Evolutionary conservation across 2,329 filamentous ascomycete species (phyloP), one percentile per base, ranked within the genome.

Genomic region (Cytospora piceicola): DNA sequence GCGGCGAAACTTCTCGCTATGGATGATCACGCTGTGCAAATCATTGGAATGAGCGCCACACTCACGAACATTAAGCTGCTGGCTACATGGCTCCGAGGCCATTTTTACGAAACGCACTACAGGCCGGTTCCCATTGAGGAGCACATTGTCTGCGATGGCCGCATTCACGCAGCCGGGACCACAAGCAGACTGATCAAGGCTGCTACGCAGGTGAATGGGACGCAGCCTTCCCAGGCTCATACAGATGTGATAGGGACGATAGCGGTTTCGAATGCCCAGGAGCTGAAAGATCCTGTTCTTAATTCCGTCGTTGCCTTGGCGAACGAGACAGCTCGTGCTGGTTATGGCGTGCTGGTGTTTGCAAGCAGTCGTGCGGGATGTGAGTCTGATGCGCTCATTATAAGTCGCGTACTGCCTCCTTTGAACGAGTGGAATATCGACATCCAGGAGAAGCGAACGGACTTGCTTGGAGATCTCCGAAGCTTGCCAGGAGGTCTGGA

Each of bases 1-100:
- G 87, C 88, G 6, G 90, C 90, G 4, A 93, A 93, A 72, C 73
- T 93, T 34, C 77, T 92, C n/a, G 84, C 87, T 64, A 76, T 93
- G 27, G 88, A 64, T 15, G 64, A 86, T 30, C 85, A 91, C 65
- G 77, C 82, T 29, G 81, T 91, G 22, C 90, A 93, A 72, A 87
- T 93, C 24, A 79, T 93, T 65, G 90, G 89, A 70, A 93, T 94
- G 91, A 93, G 91, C 71, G 91, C 91, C 5, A 93, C 91, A 0
- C 79, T 94, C 56, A 88, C 91, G 88, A 93, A 93, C 72, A 89
- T 90, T 58, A 82, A 87, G 63, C 73, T 91, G 34, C 80, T 93
- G 58, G 89, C 89, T 2, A 80, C 81, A 39, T 93, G 91, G 91
- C 84, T 93, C 20, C 78, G 84, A 56, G 90, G 87, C 1, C 88